Conservation (phyloP, 2,329 filamentous ascomycete genomes). For the Diaporthe citrichinensis region DNA sequence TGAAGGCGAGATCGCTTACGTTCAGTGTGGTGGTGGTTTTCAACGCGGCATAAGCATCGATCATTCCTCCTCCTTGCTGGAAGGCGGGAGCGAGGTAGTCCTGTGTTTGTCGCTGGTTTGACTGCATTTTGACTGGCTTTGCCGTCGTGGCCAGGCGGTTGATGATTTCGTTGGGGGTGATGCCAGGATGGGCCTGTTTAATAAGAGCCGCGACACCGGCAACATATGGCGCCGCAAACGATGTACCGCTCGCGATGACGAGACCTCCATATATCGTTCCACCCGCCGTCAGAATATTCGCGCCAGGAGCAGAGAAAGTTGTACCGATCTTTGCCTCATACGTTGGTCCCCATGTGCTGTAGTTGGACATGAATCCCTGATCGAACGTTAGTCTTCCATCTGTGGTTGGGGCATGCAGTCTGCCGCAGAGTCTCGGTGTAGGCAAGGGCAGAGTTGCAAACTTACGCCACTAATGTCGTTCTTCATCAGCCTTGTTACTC, state of each 20-base stretch:
- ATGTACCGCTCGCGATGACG: constrained; percentile 28
- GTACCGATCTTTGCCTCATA: constrained; percentile 28
- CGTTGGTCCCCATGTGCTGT: constrained; percentile 34
- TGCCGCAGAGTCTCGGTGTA: background rate
- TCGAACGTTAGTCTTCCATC: background rate
- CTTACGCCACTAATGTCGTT: constrained; percentile 25
- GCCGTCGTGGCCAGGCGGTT: constrained; percentile 33
- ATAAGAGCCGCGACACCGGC: constrained; percentile 23
- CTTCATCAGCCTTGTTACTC: constrained; percentile 26
- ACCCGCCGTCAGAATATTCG: constrained; percentile 7
- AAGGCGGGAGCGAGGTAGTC: constrained; percentile 24
- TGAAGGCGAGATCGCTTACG: constrained; percentile 31
- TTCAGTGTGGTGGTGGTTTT: constrained; percentile 30
- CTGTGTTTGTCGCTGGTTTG: constrained; percentile 22
- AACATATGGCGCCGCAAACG: constrained; percentile 27
- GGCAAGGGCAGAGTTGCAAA: background rate
- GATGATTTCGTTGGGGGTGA: constrained; percentile 22
- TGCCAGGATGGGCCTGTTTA: constrained; percentile 24
- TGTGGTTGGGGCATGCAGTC: background rate
- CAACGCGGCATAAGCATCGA: constrained; percentile 29
- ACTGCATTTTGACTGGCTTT: constrained; percentile 35
- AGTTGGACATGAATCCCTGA: constrained; percentile 27
- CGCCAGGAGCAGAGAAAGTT: constrained; percentile 22
- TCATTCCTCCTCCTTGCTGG: constrained; percentile 30
- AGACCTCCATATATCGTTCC: constrained; percentile 25